Evolutionary conservation across 2,329 filamentous ascomycete species (phyloP).

Genomic region (Coniochaeta ligniaria): DNA sequence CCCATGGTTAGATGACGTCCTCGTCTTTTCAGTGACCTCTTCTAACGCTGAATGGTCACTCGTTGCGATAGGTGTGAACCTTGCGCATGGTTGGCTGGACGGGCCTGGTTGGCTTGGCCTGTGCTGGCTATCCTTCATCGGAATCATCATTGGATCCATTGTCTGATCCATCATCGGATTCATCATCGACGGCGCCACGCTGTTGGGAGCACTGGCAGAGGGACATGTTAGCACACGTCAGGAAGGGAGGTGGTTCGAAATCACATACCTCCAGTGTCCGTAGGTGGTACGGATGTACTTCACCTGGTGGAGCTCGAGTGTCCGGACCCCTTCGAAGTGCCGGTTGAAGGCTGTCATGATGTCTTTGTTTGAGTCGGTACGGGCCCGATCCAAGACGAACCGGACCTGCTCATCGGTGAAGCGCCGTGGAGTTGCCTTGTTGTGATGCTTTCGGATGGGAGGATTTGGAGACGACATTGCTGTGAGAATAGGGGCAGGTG

Average conservation of each 20-base stretch:
- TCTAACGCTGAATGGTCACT: too few species aligned
- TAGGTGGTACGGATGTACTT: not conserved
- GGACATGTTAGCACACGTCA: not conserved
- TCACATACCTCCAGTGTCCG: not conserved
- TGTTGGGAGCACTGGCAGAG: not conserved
- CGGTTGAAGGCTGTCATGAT: not conserved
- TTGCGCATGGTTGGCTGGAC: too few species aligned
- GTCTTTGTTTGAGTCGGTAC: not conserved
- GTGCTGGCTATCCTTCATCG: too few species aligned
- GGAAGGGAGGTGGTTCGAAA: not conserved
- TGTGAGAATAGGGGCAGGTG: not conserved
- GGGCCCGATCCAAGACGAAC: slow-evolving; percentile 20
- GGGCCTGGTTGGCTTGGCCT: not conserved
- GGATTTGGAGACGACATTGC: not conserved
- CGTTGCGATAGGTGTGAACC: too few species aligned
- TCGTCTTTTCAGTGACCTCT: too few species aligned
- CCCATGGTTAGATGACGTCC: too few species aligned
- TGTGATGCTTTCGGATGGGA: not conserved
- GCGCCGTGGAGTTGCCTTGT: slow-evolving; percentile 17
- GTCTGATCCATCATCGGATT: too few species aligned
- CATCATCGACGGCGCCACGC: not conserved
- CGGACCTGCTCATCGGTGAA: slow-evolving; percentile 27
- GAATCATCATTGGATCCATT: not conserved
- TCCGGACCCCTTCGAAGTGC: not conserved
- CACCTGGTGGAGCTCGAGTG: not conserved